A percentile compares a stretch with the other conserved stretches of the same genome.
Evolutionary conservation across 2,329 filamentous ascomycete genomes (phyloP).

Genomic region (Phaeosphaeria sp.): DNA sequence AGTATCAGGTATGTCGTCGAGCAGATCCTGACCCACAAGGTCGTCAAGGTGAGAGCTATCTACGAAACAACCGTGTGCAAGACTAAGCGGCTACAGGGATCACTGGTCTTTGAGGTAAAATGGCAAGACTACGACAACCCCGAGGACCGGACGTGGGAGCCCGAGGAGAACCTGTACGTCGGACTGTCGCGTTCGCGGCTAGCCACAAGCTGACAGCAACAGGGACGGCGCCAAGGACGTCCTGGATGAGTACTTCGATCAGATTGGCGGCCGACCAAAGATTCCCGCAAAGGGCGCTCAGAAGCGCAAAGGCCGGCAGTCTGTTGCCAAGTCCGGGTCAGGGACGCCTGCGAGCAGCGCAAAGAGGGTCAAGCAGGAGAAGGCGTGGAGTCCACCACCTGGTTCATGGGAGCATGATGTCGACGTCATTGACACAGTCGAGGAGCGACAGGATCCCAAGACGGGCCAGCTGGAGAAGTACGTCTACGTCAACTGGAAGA

Average conservation of each 20-base stretch:
- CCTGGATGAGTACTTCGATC: conserved; percentile 68
- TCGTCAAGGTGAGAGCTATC: conserved; percentile 48
- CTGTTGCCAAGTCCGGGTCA: conserved; percentile 26
- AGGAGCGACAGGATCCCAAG: conserved; percentile 60
- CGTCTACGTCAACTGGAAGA: conserved; percentile 77
- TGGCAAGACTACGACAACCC: conserved; percentile 80
- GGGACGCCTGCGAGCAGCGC: conserved; percentile 28
- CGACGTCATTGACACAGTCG: conserved; percentile 72
- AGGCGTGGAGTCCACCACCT: conserved; percentile 70
- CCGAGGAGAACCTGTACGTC: conserved; percentile 72
- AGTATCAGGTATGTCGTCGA: conserved; percentile 73
- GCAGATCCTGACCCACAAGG: conserved; percentile 71
- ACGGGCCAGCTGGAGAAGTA: conserved; percentile 61
- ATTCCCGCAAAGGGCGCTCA: conserved; percentile 60
- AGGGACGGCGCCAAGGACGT: conserved; percentile 56
- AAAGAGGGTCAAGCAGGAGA: conserved; percentile 48
- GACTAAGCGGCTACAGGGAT: conserved; percentile 24
- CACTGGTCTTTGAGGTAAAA: conserved; percentile 71
- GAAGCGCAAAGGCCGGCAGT: conserved; percentile 47
- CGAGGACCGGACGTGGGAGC: conserved; percentile 78
- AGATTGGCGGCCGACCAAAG: conserved; percentile 68
- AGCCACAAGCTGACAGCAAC: conserved; percentile 8
- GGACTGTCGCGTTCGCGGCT: background rate
- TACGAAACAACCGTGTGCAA: conserved; percentile 31
- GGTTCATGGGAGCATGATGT: conserved; percentile 82